Evolutionary conservation across 2,329 filamentous ascomycete genomes (phyloP).

Genomic region (Lojkania enalia): DNA sequence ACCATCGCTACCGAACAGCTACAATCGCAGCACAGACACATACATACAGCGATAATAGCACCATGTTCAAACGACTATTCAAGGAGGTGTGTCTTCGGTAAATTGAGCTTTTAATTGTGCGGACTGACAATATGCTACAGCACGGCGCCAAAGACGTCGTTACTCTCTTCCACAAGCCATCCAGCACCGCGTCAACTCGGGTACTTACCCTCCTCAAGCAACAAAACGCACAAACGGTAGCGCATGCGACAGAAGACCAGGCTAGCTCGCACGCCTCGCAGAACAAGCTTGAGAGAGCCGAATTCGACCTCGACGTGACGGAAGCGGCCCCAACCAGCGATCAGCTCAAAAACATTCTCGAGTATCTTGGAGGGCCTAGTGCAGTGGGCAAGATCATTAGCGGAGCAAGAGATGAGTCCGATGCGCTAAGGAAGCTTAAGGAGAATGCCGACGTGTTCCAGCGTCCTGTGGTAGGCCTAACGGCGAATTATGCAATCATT

Average conservation of each 20-base stretch:
- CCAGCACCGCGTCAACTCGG: constrained; percentile 70
- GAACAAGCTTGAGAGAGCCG: constrained; percentile 61
- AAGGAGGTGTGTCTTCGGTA: constrained; percentile 44
- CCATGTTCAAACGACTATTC: constrained; percentile 53
- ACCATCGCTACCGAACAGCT: constrained; percentile 2
- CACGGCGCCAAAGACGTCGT: constrained; percentile 71
- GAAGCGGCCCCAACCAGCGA: constrained; percentile 78
- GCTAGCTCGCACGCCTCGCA: constrained; percentile 68
- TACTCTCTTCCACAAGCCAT: constrained; percentile 92
- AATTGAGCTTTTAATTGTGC: constrained; percentile 7
- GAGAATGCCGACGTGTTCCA: constrained; percentile 69
- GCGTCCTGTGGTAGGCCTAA: constrained; percentile 69
- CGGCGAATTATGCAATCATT: not conserved
- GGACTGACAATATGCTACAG: constrained; percentile 33
- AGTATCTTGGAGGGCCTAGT: constrained; percentile 68
- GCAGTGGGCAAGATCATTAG: constrained; percentile 68
- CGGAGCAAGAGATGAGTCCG: constrained; percentile 72
- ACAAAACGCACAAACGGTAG: constrained; percentile 68
- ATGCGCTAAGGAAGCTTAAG: constrained; percentile 80
- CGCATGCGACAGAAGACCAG: constrained; percentile 73
- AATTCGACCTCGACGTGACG: constrained; percentile 87
- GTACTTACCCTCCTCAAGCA: constrained; percentile 80
- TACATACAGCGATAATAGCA: constrained; percentile 20
- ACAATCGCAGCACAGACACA: too few species aligned
- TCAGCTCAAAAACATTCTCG: constrained; percentile 80